Evolutionary conservation across 768 basidiomycete genomes (phyloP).

Genomic region (Russula dissimulans): DNA sequence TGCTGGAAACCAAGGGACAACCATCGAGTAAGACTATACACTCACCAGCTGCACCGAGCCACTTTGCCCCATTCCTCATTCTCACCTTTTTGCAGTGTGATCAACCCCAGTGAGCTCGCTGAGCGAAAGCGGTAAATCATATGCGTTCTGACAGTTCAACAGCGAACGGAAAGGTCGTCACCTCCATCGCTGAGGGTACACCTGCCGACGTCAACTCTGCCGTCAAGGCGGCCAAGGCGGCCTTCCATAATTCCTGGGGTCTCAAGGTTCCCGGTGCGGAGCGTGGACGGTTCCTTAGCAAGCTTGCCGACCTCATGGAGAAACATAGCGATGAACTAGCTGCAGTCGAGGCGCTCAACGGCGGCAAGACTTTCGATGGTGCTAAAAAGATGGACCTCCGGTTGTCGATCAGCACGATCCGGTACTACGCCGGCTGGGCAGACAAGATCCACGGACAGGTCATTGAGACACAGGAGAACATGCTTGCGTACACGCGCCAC

Average conservation of each 20-base stretch:
- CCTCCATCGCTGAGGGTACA: slow-evolving; percentile 48
- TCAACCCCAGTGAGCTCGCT: slow-evolving; percentile 41
- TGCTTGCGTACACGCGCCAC: slow-evolving; percentile 51
- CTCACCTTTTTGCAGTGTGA: slow-evolving; percentile 31
- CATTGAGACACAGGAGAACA: slow-evolving; percentile 47
- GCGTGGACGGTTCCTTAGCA: slow-evolving; percentile 48
- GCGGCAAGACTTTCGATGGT: slow-evolving; percentile 47
- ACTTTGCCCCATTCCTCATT: too few relatives aligned
- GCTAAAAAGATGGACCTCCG: slow-evolving; percentile 44
- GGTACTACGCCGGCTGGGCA: slow-evolving; percentile 86
- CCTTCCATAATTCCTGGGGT: slow-evolving; percentile 63
- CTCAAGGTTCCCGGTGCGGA: slow-evolving; percentile 42
- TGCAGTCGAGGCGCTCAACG: slow-evolving; percentile 66
- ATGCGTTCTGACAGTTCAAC: background rate
- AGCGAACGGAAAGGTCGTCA: slow-evolving; percentile 50
- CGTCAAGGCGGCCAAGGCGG: slow-evolving; percentile 55
- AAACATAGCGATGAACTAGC: slow-evolving; percentile 52
- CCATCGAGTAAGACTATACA: slow-evolving; percentile 50
- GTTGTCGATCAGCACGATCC: slow-evolving; percentile 40
- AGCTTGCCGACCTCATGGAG: slow-evolving; percentile 60
- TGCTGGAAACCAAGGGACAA: slow-evolving; percentile 43
- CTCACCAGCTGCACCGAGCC: background rate
- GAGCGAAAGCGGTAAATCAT: background rate
- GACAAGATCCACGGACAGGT: slow-evolving; percentile 76
- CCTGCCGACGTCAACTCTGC: slow-evolving; percentile 68